Evolutionary conservation across 2,329 filamentous ascomycete genomes (phyloP), one percentile per base, ranked within the genome.

Genomic region (Rhynchosporium agropyri): DNA sequence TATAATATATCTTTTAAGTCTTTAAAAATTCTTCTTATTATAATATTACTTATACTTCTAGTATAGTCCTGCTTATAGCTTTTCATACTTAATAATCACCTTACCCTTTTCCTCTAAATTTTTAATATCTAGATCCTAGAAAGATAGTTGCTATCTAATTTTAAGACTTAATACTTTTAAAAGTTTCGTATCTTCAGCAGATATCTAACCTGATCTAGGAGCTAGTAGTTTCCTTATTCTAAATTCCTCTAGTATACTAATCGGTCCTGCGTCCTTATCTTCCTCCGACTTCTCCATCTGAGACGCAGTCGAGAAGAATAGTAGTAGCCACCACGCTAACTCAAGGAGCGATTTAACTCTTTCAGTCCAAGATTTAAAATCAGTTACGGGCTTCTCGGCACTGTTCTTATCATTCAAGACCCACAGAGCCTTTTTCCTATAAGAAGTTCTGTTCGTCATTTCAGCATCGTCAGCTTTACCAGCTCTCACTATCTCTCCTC

Each of bases 401-500:
- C 50, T 53, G 6, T 40, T 53, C 50, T 53, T 53, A 38, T 53
- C 50, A 33, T 38, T 53, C 50, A 53, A 9, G 9, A 53, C 50
- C 50, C 50, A 53, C 6, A 53, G 28, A 3, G 50, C 31, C 26
- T 53, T 53, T 31, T 53, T 53, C 50, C 29, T 53, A 13, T 33
- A 53, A n/a, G 45, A 48, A 5, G 45, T 48, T 1, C 45, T 10
- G 5, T 48, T 48, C n/a, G 45, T 26, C 1, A 48, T 10, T 8
- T 48, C 28, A 3, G 20, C n/a, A 48, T 48, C 45, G 4, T 15
- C 20, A 2, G 6, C 5, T 48, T 48, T 46, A 3, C 45, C 45
- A 46, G 20, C 45, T 8, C 45, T 46, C 45, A 46, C 45, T 26
- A 46, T 46, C 4, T 20, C 45, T 2, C 6, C 45, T 28, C 45